A percentile compares a stretch with the other conserved stretches of the same genome.
Conservation (phyloP, 306 rosid species). For the Acacia crassicarpa region DNA sequence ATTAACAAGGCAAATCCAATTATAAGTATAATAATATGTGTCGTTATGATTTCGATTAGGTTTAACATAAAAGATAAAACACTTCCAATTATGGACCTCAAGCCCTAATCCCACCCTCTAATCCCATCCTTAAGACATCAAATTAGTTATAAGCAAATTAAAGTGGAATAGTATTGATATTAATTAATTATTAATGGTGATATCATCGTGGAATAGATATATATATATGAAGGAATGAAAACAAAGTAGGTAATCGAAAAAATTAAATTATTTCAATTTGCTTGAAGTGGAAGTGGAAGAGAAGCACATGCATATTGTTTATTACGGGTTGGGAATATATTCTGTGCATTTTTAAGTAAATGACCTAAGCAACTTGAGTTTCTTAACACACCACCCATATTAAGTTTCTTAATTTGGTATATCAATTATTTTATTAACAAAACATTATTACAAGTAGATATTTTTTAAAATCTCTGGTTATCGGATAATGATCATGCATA, state of each 20-base stretch:
- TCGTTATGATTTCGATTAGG: neutral
- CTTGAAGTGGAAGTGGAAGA: slow-evolving; percentile 39
- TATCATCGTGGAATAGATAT: neutral
- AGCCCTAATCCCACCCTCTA: slow-evolving; percentile 12
- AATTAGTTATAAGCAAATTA: neutral
- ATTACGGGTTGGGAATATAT: slow-evolving; percentile 51
- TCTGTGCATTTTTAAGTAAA: slow-evolving; percentile 34
- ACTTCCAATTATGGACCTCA: slow-evolving; percentile 16
- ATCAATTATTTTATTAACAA: neutral
- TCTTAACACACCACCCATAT: slow-evolving; percentile 11
- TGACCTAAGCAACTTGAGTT: slow-evolving; percentile 7
- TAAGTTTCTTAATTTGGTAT: neutral
- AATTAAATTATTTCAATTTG: neutral
- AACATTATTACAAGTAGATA: neutral
- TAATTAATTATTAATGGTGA: neutral
- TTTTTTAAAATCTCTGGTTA: neutral
- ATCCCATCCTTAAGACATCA: neutral
- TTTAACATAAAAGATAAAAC: neutral
- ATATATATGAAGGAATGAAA: neutral
- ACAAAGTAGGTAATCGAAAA: slow-evolving; percentile 8
- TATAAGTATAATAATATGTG: neutral
- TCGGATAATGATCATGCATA: neutral
- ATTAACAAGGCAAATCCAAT: neutral
- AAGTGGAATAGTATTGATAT: neutral
- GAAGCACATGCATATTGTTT: slow-evolving; percentile 32